These are phyloP conservation scores for Camellia granthamiana DNA, from an alignment of 148 eudicot genomes.

Conservation along the genomic window DNA sequence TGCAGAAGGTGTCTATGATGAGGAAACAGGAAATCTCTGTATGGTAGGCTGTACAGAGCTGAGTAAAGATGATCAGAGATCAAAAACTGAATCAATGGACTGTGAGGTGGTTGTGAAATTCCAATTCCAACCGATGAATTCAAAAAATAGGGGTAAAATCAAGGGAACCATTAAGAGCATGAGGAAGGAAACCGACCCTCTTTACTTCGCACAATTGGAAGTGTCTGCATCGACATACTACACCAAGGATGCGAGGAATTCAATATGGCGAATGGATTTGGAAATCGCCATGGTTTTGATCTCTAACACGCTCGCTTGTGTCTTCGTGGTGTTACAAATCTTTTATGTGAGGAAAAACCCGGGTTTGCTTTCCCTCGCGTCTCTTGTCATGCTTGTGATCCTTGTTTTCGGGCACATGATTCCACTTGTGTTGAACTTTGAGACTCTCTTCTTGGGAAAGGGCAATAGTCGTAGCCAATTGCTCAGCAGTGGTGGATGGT, in stretches of 20 bases:
- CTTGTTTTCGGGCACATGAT: conserved; percentile 25
- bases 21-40: conserved; percentile 19
- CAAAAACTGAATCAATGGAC: conserved; percentile 11
- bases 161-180: conserved; percentile 21
- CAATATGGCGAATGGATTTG: neutral
- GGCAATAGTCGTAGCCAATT: neutral
- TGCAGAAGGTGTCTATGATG: conserved; percentile 28
- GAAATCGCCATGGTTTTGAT: conserved; percentile 23
- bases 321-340: conserved; percentile 15
- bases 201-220: conserved; percentile 10
- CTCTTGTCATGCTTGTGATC: conserved; percentile 22
- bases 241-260: neutral
- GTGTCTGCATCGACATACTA: neutral
- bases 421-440: conserved; percentile 22
- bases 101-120: conserved; percentile 21
- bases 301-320: conserved; percentile 16
- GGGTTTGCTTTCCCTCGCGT: neutral
- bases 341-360: conserved; percentile 7
- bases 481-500: conserved; percentile 6
- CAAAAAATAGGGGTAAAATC: neutral
- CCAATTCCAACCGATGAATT: conserved; percentile 3
- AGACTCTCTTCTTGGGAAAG: neutral
- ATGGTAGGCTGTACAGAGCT: conserved; percentile 28
- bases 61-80: neutral
- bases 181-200: conserved; percentile 6